Evolutionary conservation across 148 eudicot species (phyloP).

Genomic region (Cornus controversa): DNA sequence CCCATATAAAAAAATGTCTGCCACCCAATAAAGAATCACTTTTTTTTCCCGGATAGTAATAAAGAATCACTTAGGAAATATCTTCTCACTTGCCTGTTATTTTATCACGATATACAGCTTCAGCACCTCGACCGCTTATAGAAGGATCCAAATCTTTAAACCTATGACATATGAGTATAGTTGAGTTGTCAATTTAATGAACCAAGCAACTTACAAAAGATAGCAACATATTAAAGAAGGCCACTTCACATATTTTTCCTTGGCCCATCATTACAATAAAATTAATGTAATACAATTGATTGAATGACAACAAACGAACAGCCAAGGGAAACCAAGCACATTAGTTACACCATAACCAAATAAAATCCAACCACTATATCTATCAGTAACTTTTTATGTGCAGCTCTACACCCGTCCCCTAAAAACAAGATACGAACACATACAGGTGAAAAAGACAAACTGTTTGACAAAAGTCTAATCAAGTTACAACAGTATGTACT

Average conservation of each 20-base stretch:
- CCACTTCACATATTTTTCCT: neutral
- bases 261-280: neutral
- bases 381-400: no score
- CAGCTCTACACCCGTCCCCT: no score
- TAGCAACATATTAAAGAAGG: neutral
- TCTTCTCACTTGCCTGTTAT: constrained; percentile 49
- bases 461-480: no score
- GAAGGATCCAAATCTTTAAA: constrained; percentile 75
- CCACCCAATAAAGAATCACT: neutral
- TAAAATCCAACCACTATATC: no score
- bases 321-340: no score
- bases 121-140: constrained; percentile 78
- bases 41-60: neutral
- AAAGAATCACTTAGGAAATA: neutral
- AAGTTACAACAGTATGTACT: no score
- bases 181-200: neutral
- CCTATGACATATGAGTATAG: constrained; percentile 32
- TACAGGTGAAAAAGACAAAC: no score
- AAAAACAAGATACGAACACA: no score
- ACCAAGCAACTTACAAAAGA: neutral
- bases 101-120: constrained; percentile 67
- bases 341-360: no score
- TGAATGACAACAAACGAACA: neutral
- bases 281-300: neutral
- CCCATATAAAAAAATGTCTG: neutral